Conservation (phyloP, 2,329 filamentous ascomycete species). For the Ascomycota sp. region DNA sequence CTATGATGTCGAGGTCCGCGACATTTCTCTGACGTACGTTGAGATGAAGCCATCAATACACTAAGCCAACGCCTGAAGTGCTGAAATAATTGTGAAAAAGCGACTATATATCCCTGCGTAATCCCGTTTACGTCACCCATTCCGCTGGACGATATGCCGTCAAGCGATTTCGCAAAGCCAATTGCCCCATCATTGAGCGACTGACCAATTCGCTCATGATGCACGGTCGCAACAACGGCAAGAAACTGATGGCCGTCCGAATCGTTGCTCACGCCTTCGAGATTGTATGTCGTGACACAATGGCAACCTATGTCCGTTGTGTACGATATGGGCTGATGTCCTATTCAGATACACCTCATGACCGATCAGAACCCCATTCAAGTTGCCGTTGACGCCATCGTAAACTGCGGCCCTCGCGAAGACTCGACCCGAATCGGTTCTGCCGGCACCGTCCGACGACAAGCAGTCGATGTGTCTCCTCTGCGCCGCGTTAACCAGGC, state of each 20-base stretch:
- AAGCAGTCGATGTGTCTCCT: constrained; percentile 98
- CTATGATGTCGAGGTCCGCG: constrained; percentile 98
- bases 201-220: constrained; percentile 99
- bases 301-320: background rate
- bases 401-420: constrained; percentile 99
- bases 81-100: constrained; percentile 27
- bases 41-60: constrained; percentile 1
- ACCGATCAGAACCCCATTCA: constrained; percentile 99
- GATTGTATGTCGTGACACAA: constrained; percentile 46
- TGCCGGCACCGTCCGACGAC: constrained; percentile 97
- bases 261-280: constrained; percentile 98
- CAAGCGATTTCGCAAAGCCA: constrained; percentile 99
- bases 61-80: constrained; percentile 1
- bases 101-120: constrained; percentile 99
- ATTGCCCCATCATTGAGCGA: constrained; percentile 99
- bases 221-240: constrained; percentile 99
- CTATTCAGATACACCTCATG: constrained; percentile 86
- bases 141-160: constrained; percentile 93
- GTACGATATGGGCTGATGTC: constrained; percentile 8
- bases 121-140: constrained; percentile 97
- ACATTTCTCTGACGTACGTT: constrained; percentile 94
- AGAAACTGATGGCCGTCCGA: constrained; percentile 99
- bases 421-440: constrained; percentile 98
- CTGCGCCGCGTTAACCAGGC: constrained; percentile 99
- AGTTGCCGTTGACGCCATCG: constrained; percentile 95